These are phyloP conservation scores for Lepidopterella palustris DNA, from an alignment of 495 filamentous ascomycete genomes.

Conservation along the genomic window DNA sequence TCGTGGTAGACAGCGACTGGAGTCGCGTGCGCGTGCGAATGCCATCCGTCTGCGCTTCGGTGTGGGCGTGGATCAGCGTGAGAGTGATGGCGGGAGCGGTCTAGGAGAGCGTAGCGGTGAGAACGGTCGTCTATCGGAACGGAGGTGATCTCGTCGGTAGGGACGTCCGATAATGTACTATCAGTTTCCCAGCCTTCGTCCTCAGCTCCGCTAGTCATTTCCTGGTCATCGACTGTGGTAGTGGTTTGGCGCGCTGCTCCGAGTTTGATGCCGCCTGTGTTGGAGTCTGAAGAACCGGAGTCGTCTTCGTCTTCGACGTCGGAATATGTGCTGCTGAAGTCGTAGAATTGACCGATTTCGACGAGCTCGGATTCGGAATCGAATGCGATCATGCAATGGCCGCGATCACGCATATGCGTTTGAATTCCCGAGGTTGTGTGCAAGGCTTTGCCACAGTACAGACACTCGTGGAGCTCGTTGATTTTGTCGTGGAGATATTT, in stretches of 20 bases:
- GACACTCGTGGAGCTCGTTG: slow-evolving; percentile 66
- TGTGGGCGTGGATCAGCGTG: slow-evolving; percentile 57
- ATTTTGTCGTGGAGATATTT: slow-evolving; percentile 70
- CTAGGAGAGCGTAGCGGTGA: slow-evolving; percentile 53
- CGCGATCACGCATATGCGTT: slow-evolving; percentile 94
- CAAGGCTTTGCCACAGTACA: slow-evolving; percentile 76
- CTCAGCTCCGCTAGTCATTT: slow-evolving; percentile 21
- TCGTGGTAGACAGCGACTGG: slow-evolving; percentile 71
- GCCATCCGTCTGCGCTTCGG: slow-evolving; percentile 62
- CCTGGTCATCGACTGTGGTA: slow-evolving; percentile 6
- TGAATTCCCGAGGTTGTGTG: slow-evolving; percentile 68
- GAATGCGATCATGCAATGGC: slow-evolving; percentile 94
- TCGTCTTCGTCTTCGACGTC: slow-evolving; percentile 51
- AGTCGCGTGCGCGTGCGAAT: slow-evolving; percentile 57
- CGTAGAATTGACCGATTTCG: slow-evolving; percentile 96
- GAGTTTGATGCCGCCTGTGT: slow-evolving; percentile 55
- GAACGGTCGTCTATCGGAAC: slow-evolving; percentile 61
- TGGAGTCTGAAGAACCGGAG: slow-evolving; percentile 36
- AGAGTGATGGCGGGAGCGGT: slow-evolving; percentile 60
- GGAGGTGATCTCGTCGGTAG: slow-evolving; percentile 65
- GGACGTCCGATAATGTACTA: slow-evolving; percentile 73
- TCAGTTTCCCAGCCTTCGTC: slow-evolving; percentile 90
- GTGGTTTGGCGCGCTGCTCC: slow-evolving; percentile 31
- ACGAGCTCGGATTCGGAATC: slow-evolving; percentile 83
- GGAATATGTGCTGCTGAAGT: slow-evolving; percentile 91